Base-by-base conservation (phyloP, 148 eudicot species). In the Rhododendron kiyosumense region DNA sequence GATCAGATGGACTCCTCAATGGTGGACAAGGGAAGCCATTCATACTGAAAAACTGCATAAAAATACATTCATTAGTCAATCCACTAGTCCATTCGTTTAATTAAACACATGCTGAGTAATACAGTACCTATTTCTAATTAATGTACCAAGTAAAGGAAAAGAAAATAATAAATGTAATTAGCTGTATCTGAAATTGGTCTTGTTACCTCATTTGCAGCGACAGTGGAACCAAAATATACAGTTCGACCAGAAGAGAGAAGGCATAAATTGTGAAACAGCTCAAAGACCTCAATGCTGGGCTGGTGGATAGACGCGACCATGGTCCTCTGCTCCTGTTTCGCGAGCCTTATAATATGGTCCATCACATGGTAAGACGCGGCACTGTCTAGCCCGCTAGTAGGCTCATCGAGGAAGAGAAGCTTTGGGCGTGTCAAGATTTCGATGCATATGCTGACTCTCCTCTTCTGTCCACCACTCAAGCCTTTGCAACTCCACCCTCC, bases 381-480 rank as follows among this genome's bases (percentile, higher is more conserved):
- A 54, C 94, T 92, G 75, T 92, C 94, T 0, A 92, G 92, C 17
- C 92, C 94, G 67, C 89, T 92, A 2, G 94, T 92, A 46, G 94
- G 91, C 82, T 92, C 92, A 45, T 92, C 94, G 13, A 92, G 92
- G 67, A 89, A 92, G 7, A 92, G 89, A 83, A 90, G 90, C 36
- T 89, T 89, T 1, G 92, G 94, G 4, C 89, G 83, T 15, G 87
- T 89, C n/a, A 92, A 77, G 59, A 90, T 83, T 24, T 92, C 94
- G 2, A 92, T 76, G 81, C 92, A 91, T 69, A 92, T 88, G 88
- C 91, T 92, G 0, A 90, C 88, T 86, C 94, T 89, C 84, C 92
- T 86, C 73, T 83, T 90, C 38, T 92, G 90, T 22, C 94, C 92
- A 7, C 90, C 88, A 38, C 94, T 92, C 1, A 92, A 86, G 41